A percentile compares a stretch with the other conserved stretches of the same genome.
These are phyloP conservation scores for Nothomitra cinnamomea DNA, from an alignment of 2,329 filamentous ascomycete genomes.

Conservation along the genomic window DNA sequence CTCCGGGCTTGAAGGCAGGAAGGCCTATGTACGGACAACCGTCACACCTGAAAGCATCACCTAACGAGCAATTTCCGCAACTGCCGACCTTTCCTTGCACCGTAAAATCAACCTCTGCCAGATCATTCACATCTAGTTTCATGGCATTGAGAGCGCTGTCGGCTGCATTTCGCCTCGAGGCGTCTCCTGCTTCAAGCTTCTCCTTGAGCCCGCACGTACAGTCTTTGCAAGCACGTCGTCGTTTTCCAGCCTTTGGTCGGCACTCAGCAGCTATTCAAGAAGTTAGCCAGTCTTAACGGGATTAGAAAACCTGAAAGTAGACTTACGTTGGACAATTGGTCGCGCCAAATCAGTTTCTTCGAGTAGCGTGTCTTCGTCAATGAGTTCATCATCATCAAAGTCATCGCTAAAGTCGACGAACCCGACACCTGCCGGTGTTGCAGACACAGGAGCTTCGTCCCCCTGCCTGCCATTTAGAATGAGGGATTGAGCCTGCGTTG, in stretches of 20 bases:
- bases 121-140: constrained; percentile 58
- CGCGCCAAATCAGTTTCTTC: constrained; percentile 68
- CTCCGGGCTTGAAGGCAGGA: constrained; percentile 90
- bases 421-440: constrained; percentile 40
- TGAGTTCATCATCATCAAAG: constrained; percentile 57
- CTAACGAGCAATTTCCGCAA: constrained; percentile 84
- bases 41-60: constrained; percentile 70
- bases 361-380: constrained; percentile 79
- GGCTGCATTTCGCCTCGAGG: constrained; percentile 44
- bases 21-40: constrained; percentile 75
- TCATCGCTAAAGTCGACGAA: constrained; percentile 54
- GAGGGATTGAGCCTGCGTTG: constrained; percentile 10
- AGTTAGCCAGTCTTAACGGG: constrained; percentile 7
- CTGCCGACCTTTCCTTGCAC: constrained; percentile 93
- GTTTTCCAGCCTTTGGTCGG: constrained; percentile 70
- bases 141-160: constrained; percentile 47
- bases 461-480: constrained; percentile 26
- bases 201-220: constrained; percentile 89
- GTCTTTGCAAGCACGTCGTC: constrained; percentile 90
- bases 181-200: constrained; percentile 72
- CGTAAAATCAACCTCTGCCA: constrained; percentile 88
- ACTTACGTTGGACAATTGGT: constrained; percentile 64
- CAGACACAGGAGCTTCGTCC: constrained; percentile 20
- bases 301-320: not conserved
- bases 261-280: constrained; percentile 55